These are phyloP conservation scores for Lophiostoma macrostomum DNA, from an alignment of 495 filamentous ascomycete genomes.

Conservation along the genomic window DNA sequence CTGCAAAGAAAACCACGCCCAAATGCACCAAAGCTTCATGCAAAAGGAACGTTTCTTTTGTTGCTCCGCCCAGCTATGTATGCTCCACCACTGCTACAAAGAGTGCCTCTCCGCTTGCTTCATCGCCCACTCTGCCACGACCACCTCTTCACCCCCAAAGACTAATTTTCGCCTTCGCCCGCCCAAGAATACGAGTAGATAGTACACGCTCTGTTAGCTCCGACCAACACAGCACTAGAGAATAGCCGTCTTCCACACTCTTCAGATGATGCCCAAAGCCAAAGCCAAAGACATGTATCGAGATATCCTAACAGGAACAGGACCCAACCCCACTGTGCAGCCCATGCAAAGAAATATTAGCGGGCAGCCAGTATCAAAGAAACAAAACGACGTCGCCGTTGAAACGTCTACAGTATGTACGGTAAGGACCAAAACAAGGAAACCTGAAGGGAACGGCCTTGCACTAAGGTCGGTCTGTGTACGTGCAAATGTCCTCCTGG, in stretches of 20 bases:
- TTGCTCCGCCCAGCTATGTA: constrained; percentile 27
- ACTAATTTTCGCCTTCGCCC: constrained; percentile 11
- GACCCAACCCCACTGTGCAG: constrained; percentile 27
- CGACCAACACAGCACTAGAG: constrained; percentile 19
- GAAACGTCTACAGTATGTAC: constrained; percentile 35
- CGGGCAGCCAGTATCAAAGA: constrained; percentile 29
- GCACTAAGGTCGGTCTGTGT: constrained; percentile 15
- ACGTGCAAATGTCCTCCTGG: constrained; percentile 30
- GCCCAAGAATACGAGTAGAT: constrained; percentile 21
- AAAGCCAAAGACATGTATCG: constrained; percentile 29
- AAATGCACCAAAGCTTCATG: background rate
- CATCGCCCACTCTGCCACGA: background rate
- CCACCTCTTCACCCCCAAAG: background rate
- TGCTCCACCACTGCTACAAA: constrained; percentile 30
- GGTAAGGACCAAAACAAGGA: constrained; percentile 17
- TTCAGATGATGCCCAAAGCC: constrained; percentile 8
- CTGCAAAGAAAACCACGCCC: too few species aligned
- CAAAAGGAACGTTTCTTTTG: constrained; percentile 23
- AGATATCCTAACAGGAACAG: constrained; percentile 16
- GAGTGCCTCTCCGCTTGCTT: constrained; percentile 6
- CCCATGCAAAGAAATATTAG: constrained; percentile 32
- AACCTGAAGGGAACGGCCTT: constrained; percentile 21
- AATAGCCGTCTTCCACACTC: constrained; percentile 14
- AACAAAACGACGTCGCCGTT: constrained; percentile 27
- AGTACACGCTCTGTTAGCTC: constrained; percentile 23